Percentiles rank a stretch among this genome's conserved stretches.
Evolutionary conservation across 192 early-diverging fungal species (phyloP).

Genomic region (Dissophora globulifera): DNA sequence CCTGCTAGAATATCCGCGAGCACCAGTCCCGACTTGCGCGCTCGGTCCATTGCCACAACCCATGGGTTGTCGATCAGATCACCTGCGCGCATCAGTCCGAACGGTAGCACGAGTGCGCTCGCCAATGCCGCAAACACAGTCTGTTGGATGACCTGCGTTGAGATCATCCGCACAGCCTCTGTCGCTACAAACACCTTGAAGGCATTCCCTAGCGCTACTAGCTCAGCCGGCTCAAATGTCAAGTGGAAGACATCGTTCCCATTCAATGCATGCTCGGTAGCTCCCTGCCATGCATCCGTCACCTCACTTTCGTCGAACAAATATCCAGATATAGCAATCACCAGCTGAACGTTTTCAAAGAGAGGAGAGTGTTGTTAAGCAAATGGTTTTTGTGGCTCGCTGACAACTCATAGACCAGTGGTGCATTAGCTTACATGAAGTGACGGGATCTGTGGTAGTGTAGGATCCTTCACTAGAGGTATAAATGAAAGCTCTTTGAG

Average conservation of each 20-base stretch:
- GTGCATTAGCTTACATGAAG: constrained; percentile 61
- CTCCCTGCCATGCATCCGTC: constrained; percentile 57
- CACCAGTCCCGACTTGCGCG: constrained; percentile 64
- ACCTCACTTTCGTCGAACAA: constrained; percentile 52
- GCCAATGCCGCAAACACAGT: constrained; percentile 65
- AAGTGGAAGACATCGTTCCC: constrained; percentile 61
- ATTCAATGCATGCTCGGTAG: constrained; percentile 31
- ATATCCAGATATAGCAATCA: constrained; percentile 69
- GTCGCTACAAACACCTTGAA: constrained; percentile 62
- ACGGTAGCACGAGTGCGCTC: constrained; percentile 61
- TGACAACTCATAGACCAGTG: background rate
- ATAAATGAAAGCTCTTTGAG: constrained; percentile 62
- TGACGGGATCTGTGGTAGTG: constrained; percentile 64
- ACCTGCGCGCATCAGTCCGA: constrained; percentile 60
- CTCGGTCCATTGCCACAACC: constrained; percentile 62
- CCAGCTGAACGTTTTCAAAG: constrained; percentile 38
- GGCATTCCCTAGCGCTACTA: constrained; percentile 59
- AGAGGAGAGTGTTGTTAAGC: too few species aligned
- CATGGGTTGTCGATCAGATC: constrained; percentile 72
- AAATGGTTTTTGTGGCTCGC: background rate
- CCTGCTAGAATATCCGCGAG: constrained; percentile 65
- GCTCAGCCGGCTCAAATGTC: constrained; percentile 58
- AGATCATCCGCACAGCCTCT: constrained; percentile 60
- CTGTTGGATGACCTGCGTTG: constrained; percentile 57
- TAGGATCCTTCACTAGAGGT: constrained; percentile 58